Evolutionary conservation across 1,284 basidiomycete genomes (phyloP).

Genomic region (Leccinum griseonigrum): DNA sequence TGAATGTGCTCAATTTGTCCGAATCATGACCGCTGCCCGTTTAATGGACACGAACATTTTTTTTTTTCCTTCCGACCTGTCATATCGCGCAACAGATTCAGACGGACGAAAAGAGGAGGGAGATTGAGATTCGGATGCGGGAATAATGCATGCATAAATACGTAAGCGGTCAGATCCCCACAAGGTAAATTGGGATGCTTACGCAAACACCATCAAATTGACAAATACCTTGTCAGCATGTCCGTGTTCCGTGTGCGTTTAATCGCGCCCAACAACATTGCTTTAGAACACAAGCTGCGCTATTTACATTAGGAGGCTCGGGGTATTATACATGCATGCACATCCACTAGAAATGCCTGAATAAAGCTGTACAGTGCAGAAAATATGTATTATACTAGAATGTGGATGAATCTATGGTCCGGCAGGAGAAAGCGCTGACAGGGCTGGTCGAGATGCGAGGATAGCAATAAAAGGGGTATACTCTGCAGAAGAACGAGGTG

Average conservation of each 20-base stretch:
- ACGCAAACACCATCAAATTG: conserved; percentile 28
- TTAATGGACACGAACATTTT: conserved; percentile 3
- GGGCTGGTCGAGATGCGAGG: conserved; percentile 19
- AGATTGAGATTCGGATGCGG: conserved; percentile 7
- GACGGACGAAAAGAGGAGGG: conserved; percentile 10
- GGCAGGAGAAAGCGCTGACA: conserved; percentile 6
- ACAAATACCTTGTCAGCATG: conserved; percentile 14
- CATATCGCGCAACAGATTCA: conserved; percentile 2
- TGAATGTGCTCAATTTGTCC: conserved; percentile 1
- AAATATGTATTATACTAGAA: conserved; percentile 33
- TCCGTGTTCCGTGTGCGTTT: background rate
- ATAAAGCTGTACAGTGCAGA: conserved; percentile 35
- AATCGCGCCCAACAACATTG: conserved; percentile 9
- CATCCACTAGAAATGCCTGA: conserved; percentile 36
- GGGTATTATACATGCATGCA: conserved; percentile 38
- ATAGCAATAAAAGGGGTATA: conserved; percentile 38
- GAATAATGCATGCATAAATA: conserved; percentile 13
- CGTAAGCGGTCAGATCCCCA: conserved; percentile 31
- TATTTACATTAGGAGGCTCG: conserved; percentile 33
- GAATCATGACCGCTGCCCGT: conserved; percentile 1
- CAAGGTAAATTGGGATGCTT: conserved; percentile 29
- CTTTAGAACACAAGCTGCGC: conserved; percentile 13
- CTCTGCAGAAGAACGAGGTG: conserved; percentile 22
- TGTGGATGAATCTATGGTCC: conserved; percentile 32
- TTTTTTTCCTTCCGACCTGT: conserved; percentile 1